Evolutionary conservation across 345 rosid genomes (phyloP).

Genomic region (Hibiscus trionum): DNA sequence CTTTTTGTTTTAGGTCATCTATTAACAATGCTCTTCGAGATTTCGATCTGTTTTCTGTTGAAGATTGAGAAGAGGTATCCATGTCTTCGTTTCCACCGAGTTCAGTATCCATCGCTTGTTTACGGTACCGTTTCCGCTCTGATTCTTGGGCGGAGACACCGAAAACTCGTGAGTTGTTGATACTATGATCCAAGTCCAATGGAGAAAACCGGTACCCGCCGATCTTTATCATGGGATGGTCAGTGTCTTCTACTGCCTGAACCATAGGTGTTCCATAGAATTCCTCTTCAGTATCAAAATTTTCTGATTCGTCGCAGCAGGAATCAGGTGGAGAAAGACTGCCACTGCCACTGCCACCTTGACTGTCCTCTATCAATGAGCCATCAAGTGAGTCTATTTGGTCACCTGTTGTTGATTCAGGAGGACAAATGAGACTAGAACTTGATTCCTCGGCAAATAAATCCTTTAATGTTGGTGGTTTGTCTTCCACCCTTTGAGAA

Average conservation of each 20-base stretch:
- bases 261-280: not conserved
- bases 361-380: constrained; percentile 8
- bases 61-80: constrained; percentile 9
- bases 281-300: constrained; percentile 15
- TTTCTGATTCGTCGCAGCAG: constrained; percentile 14
- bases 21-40: constrained; percentile 32
- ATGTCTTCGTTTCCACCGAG: constrained; percentile 13
- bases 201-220: constrained; percentile 10
- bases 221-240: not conserved
- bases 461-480: constrained; percentile 31
- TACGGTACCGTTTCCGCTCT: not conserved
- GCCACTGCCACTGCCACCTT: constrained; percentile 12
- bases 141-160: constrained; percentile 12
- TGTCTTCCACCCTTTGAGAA: constrained; percentile 18
- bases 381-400: constrained; percentile 11
- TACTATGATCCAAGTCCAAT: not conserved
- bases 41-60: constrained; percentile 13
- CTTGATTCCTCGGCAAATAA: constrained; percentile 34
- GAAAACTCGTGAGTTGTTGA: constrained; percentile 16
- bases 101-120: constrained; percentile 6
- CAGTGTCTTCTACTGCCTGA: constrained; percentile 13
- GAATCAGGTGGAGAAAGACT: constrained; percentile 18
- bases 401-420: constrained; percentile 9
- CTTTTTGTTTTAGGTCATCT: constrained; percentile 11
- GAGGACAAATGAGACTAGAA: not conserved